Percentiles rank a stretch among this genome's conserved stretches.
Conservation (phyloP, 2,329 filamentous ascomycete species). For the Teratosphaeria viscida region DNA sequence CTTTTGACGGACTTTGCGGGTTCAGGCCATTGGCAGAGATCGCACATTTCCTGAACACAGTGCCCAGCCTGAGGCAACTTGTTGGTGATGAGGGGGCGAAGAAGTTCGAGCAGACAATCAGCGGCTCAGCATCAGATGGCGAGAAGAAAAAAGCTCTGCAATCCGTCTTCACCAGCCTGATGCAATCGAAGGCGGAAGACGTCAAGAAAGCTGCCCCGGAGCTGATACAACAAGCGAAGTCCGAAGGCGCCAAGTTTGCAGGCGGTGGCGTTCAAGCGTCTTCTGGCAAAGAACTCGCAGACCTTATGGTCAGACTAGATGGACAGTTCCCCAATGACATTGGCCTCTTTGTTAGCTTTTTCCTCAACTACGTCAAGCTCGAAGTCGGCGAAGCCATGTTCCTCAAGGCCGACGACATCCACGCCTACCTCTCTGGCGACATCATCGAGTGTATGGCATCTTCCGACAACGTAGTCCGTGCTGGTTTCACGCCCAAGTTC, state of each 20-base stretch:
- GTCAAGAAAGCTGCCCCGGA: constrained; percentile 55
- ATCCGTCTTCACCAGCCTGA: constrained; percentile 64
- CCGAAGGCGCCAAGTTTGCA: constrained; percentile 63
- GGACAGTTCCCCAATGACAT: constrained; percentile 81
- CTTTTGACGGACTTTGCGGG: constrained; percentile 91
- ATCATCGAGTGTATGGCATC: constrained; percentile 99
- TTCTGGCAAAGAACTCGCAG: constrained; percentile 58
- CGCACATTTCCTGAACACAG: constrained; percentile 63
- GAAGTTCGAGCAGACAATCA: constrained; percentile 36
- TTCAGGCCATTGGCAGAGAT: constrained; percentile 86
- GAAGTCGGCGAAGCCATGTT: constrained; percentile 89
- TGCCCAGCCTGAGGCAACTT: constrained; percentile 42
- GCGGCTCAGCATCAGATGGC: constrained; percentile 41
- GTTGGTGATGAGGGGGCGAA: constrained; percentile 38
- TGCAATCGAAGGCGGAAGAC: constrained; percentile 61
- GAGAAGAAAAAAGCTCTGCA: constrained; percentile 64
- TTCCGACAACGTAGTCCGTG: constrained; percentile 96
- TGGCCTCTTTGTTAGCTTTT: constrained; percentile 90
- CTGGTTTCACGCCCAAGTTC: constrained; percentile 96
- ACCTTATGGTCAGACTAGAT: constrained; percentile 68
- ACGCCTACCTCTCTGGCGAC: constrained; percentile 85
- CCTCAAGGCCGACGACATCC: constrained; percentile 90
- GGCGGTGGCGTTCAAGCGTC: constrained; percentile 59
- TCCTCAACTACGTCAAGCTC: constrained; percentile 89
- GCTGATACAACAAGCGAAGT: constrained; percentile 60